A percentile compares a stretch with the other conserved stretches of the same genome.
These are phyloP conservation scores for Arachis hypogaea DNA, from an alignment of 306 rosid species.

Conservation along the genomic window DNA sequence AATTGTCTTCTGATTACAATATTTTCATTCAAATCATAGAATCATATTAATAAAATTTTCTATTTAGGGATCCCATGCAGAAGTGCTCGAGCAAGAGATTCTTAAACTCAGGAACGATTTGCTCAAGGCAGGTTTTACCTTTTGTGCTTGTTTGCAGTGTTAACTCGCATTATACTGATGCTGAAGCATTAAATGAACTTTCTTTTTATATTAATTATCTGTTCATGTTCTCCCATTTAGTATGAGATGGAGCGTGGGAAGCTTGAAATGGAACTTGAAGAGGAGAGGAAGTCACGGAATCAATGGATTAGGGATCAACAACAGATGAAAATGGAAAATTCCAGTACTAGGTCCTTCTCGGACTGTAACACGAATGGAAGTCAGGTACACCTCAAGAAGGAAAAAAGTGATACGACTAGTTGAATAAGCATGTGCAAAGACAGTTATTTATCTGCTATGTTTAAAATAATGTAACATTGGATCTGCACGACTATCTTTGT, in stretches of 20 bases:
- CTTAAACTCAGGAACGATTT: slow-evolving; percentile 87
- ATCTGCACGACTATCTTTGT: neutral
- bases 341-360: slow-evolving; percentile 54
- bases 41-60: slow-evolving; percentile 26
- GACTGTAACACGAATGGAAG: slow-evolving; percentile 50
- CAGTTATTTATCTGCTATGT: slow-evolving; percentile 19
- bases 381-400: slow-evolving; percentile 58
- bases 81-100: slow-evolving; percentile 87
- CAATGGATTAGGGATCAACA: slow-evolving; percentile 67
- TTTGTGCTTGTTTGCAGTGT: slow-evolving; percentile 23
- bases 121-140: slow-evolving; percentile 64
- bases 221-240: slow-evolving; percentile 53
- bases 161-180: slow-evolving; percentile 9
- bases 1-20: slow-evolving; percentile 34
- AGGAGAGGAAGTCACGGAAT: slow-evolving; percentile 78
- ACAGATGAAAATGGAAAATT: slow-evolving; percentile 63
- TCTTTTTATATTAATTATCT: slow-evolving; percentile 22
- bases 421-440: neutral
- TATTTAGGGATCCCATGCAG: slow-evolving; percentile 90
- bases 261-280: slow-evolving; percentile 80
- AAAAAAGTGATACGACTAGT: slow-evolving; percentile 18
- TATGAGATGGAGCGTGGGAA: slow-evolving; percentile 88
- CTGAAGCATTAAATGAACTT: slow-evolving; percentile 19
- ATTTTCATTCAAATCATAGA: slow-evolving; percentile 12
- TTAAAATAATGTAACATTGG: too few species aligned